Conservation (phyloP, 108 stramenopile species). For the Nitzschia sp. region DNA sequence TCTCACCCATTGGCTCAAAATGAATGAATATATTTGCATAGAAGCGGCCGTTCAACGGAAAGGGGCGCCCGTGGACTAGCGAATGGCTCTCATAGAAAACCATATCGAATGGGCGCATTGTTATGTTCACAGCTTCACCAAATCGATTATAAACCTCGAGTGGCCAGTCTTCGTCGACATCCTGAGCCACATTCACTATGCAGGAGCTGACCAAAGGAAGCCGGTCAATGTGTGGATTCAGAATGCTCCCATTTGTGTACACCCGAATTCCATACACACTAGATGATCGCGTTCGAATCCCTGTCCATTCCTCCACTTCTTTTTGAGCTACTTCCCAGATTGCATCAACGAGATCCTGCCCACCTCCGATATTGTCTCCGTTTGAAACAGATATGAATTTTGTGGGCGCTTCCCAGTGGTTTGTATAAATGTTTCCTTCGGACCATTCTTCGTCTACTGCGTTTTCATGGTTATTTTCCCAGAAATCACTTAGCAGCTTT, state of each 20-base stretch:
- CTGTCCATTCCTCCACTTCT: slow-evolving; percentile 90
- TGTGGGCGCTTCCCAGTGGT: slow-evolving; percentile 70
- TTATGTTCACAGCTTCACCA: slow-evolving; percentile 62
- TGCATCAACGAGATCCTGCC: slow-evolving; percentile 51
- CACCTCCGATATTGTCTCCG: slow-evolving; percentile 61
- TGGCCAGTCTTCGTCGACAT: slow-evolving; percentile 93
- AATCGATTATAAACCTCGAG: slow-evolving; percentile 87
- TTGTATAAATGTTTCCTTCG: slow-evolving; percentile 68
- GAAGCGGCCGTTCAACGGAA: slow-evolving; percentile 79
- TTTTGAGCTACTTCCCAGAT: slow-evolving; percentile 79
- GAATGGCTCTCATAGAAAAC: slow-evolving; percentile 74
- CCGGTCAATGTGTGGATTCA: slow-evolving; percentile 90
- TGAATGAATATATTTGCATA: slow-evolving; percentile 92
- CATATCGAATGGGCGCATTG: slow-evolving; percentile 65
- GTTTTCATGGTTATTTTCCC: slow-evolving; percentile 52
- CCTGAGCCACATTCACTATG: slow-evolving; percentile 91
- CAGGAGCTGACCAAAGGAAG: slow-evolving; percentile 84
- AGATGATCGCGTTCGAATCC: slow-evolving; percentile 72
- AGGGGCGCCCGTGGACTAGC: slow-evolving; percentile 81
- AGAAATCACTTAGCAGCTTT: slow-evolving; percentile 53
- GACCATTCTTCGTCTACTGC: slow-evolving; percentile 25
- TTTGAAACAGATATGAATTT: slow-evolving; percentile 79
- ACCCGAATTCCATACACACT: slow-evolving; percentile 88
- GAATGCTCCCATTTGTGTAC: slow-evolving; percentile 77
- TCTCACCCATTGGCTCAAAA: slow-evolving; percentile 77